These are phyloP conservation scores for Apocynum venetum DNA, from an alignment of 257 asterid species.

Conservation along the genomic window DNA sequence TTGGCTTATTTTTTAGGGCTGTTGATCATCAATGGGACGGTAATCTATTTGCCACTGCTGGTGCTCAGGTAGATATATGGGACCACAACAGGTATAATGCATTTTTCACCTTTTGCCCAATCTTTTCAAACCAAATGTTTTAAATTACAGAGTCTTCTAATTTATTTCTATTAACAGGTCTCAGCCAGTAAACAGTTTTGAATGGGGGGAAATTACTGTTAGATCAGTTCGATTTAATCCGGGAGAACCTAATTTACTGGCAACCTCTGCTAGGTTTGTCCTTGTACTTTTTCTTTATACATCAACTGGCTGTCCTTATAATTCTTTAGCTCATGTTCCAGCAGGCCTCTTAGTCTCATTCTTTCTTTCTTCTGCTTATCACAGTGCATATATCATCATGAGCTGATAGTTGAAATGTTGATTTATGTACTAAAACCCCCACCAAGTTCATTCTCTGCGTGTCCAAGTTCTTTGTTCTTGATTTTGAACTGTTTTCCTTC, in stretches of 20 bases:
- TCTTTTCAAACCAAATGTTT: neutral
- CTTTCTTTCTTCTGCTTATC: neutral
- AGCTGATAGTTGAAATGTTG: neutral
- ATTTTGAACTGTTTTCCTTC: neutral
- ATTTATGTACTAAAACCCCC: neutral
- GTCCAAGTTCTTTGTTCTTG: neutral
- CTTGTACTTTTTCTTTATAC: neutral
- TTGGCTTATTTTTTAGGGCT: conserved; percentile 46
- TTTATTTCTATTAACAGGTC: conserved; percentile 56
- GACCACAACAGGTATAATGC: conserved; percentile 75
- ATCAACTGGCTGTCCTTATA: neutral
- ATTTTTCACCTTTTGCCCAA: neutral
- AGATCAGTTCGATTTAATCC: conserved; percentile 89
- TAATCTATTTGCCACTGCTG: conserved; percentile 90
- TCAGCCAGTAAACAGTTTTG: conserved; percentile 81
- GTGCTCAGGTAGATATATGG: conserved; percentile 97
- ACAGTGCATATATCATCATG: neutral
- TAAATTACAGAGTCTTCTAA: conserved; percentile 11
- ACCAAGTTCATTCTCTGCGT: neutral
- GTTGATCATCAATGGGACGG: conserved; percentile 94
- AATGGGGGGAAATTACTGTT: conserved; percentile 72
- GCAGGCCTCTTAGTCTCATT: neutral
- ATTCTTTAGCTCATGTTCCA: neutral
- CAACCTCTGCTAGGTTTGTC: conserved; percentile 81
- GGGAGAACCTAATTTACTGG: conserved; percentile 84